Conservation (phyloP, 2,329 filamentous ascomycete species). For the Curvularia sp. region DNA sequence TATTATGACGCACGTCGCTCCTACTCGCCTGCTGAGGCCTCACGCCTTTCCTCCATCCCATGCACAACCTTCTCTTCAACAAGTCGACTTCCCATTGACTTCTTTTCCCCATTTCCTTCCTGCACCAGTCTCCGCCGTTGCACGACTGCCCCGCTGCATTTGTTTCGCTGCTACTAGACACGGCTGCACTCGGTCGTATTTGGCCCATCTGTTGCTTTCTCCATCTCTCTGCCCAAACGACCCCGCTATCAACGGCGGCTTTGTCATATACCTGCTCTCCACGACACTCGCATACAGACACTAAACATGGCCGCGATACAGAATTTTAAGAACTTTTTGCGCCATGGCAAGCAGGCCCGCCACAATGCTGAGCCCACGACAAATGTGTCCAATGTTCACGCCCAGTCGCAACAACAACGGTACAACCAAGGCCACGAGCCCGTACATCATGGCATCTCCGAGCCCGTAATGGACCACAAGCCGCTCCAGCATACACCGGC, state of each 20-base stretch:
- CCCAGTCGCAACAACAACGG: slow-evolving; percentile 63
- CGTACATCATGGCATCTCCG: slow-evolving; percentile 64
- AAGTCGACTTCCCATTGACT: slow-evolving; percentile 20
- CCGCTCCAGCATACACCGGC: slow-evolving; percentile 60
- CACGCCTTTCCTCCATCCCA: slow-evolving; percentile 19
- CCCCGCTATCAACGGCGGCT: slow-evolving; percentile 28
- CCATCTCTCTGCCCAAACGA: slow-evolving; percentile 25
- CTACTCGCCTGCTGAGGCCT: slow-evolving; percentile 33
- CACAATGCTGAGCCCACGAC: slow-evolving; percentile 69
- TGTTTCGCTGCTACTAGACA: slow-evolving; percentile 17
- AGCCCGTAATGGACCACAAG: slow-evolving; percentile 64
- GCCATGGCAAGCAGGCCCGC: slow-evolving; percentile 95
- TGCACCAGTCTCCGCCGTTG: slow-evolving; percentile 20
- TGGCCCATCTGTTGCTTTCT: slow-evolving; percentile 12
- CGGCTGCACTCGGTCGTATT: slow-evolving; percentile 26
- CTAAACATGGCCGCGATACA: slow-evolving; percentile 75
- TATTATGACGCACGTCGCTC: slow-evolving; percentile 23
- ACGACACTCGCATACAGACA: slow-evolving; percentile 7
- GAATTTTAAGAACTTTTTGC: slow-evolving; percentile 97
- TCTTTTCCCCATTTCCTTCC: slow-evolving; percentile 18
- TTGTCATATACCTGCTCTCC: slow-evolving; percentile 15
- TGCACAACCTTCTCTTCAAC: slow-evolving; percentile 36
- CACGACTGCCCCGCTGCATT: slow-evolving; percentile 19
- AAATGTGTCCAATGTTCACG: slow-evolving; percentile 69
- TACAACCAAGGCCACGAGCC: slow-evolving; percentile 55